Base-by-base conservation (phyloP, 768 basidiomycete species). In the Leccinellum rugosiceps region DNA sequence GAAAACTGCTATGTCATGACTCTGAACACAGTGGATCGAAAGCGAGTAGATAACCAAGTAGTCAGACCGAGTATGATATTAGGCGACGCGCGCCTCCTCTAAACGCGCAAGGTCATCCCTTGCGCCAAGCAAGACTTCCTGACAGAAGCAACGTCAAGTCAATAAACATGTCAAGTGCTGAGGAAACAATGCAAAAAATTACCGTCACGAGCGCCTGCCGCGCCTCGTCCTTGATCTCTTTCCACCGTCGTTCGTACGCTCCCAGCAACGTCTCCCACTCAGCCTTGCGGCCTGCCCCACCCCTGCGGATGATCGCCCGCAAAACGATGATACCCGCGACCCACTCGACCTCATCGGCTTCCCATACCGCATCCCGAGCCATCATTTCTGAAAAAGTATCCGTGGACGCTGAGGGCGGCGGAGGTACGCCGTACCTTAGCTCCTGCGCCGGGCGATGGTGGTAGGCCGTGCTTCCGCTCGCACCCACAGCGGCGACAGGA, bases 191-290 rank as follows among this genome's bases (percentile, higher is more conserved):
- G 2, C 1, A 6, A 25, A 14, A n/a, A 60, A 79, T 63, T 45
- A 83, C 85, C 56, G 83, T 81, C 14, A 85, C 84, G 59, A 85
- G 75, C 1, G 79, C 78, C 68, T 86, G 85, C 58, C 85, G 72
- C 14, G 82, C 78, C 68, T 86, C 85, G 62, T 86, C 85, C 66
- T 83, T 83, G 58, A 86, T 86, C 66, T 86, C 85, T 65, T 86
- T 86, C 85, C 85, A 86, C 53, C 84, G 71, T n/a, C 78, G 74
- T 63, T 86, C 84, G 65, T 86, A 86, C 7, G 76, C 79, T 43
- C 77, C 74, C 65, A 86, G 53, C 21, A 86, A 62, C 30, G 79
- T 80, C 53, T 80, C 83, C 64, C 83, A 85, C 56, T 83, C 78
- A 43, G 79, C 75, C 58, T 80, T 72, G 59, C 80, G 78, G n/a